Evolutionary conservation across 2,329 filamentous ascomycete genomes (phyloP).

Genomic region (Cytospora mali): DNA sequence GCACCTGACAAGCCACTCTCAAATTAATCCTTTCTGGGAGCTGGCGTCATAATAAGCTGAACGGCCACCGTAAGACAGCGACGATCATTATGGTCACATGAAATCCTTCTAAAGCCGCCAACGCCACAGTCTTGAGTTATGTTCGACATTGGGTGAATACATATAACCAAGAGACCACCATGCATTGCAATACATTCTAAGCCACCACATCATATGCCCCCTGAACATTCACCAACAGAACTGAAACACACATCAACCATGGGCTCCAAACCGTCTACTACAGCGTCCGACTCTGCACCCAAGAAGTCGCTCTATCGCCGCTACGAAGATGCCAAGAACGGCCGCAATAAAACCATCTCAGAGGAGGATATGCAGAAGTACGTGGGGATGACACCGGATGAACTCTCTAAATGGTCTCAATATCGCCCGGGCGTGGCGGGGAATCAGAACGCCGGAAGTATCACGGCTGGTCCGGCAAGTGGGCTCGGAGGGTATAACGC

Average conservation of each 20-base stretch:
- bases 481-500: constrained; percentile 24
- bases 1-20: background rate
- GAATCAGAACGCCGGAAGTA: constrained; percentile 24
- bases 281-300: background rate
- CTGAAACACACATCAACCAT: background rate
- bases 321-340: constrained; percentile 31
- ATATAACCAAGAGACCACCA: background rate
- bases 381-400: constrained; percentile 23
- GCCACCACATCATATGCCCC: too few species aligned
- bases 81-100: background rate
- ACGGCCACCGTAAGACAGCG: background rate
- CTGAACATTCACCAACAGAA: background rate
- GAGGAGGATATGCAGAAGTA: constrained; percentile 28
- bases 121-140: background rate
- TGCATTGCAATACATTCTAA: background rate
- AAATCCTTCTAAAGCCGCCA: background rate
- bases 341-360: constrained; percentile 32
- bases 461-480: constrained; percentile 19
- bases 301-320: constrained; percentile 32
- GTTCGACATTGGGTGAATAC: background rate
- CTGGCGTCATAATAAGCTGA: background rate
- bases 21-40: background rate
- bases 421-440: constrained; percentile 21
- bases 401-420: constrained; percentile 20
- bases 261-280: background rate